A percentile compares a stretch with the other conserved stretches of the same genome.
phyloP scores from a whole-genome alignment of 2,329 filamentous ascomycete genomes.

The Beauveria asiatica region DNA sequence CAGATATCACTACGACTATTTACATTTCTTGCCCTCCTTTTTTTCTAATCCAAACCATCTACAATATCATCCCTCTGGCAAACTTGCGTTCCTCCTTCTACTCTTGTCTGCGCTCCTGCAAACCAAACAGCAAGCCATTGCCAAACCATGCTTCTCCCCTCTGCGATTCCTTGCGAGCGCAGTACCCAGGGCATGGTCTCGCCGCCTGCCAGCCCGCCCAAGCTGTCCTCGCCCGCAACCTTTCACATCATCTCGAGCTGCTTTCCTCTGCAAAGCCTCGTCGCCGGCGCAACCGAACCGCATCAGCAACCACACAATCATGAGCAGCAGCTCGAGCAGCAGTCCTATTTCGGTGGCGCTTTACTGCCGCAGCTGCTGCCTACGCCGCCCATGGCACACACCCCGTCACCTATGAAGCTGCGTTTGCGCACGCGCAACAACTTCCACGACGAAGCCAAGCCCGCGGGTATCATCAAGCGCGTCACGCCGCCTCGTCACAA shows the following conservation, averaged over 20 bases:
- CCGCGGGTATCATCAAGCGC: constrained; percentile 46
- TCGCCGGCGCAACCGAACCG: constrained; percentile 25
- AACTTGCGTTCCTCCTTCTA: not conserved
- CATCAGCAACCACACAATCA: not conserved
- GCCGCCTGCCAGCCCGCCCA: constrained; percentile 49
- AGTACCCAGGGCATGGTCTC: constrained; percentile 44
- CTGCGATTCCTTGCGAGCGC: constrained; percentile 50
- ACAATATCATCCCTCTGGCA: not conserved
- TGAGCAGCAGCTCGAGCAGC: not conserved
- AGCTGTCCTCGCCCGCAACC: constrained; percentile 36
- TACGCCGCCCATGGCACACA: constrained; percentile 47
- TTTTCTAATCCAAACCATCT: not conserved
- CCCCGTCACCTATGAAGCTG: constrained; percentile 43
- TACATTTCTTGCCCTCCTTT: not conserved
- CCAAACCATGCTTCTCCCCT: constrained; percentile 47
- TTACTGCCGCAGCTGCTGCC: constrained; percentile 33
- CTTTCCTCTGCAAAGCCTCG: constrained; percentile 52
- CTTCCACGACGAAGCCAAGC: constrained; percentile 23
- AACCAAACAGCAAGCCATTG: not conserved
- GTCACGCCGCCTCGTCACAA: constrained; percentile 28
- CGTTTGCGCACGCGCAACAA: constrained; percentile 42
- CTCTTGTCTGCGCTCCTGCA: not conserved
- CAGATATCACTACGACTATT: not conserved
- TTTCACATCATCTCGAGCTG: constrained; percentile 51
- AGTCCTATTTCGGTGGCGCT: constrained; percentile 25